phyloP scores from a whole-genome alignment of 805 yeast species.

The Pichia pseudocactophila region DNA sequence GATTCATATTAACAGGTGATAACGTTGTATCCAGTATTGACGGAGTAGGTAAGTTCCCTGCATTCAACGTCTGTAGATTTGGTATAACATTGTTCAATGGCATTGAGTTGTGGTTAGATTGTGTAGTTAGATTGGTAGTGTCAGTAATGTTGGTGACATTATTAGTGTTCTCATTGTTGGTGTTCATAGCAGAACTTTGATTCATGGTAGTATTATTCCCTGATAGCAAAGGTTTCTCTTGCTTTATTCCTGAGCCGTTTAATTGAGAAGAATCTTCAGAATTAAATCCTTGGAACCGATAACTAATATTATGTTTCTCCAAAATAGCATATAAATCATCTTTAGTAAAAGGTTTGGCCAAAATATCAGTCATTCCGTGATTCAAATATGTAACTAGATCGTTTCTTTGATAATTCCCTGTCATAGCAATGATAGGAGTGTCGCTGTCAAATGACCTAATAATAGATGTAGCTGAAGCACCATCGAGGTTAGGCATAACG shows the following conservation, averaged over 20 bases:
- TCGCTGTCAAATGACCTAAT: constrained; percentile 75
- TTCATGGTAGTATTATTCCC: not conserved
- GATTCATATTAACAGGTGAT: not conserved
- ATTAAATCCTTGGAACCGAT: constrained; percentile 10
- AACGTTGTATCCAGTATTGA: not conserved
- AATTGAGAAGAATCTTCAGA: no score
- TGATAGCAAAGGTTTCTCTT: not conserved
- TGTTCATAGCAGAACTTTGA: not conserved
- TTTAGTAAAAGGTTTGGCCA: constrained; percentile 90
- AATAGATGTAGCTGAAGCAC: constrained; percentile 85
- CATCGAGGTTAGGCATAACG: constrained; percentile 82
- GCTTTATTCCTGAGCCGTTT: not conserved
- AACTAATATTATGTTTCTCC: constrained; percentile 57
- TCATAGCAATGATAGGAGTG: constrained; percentile 92
- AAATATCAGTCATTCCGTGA: constrained; percentile 86
- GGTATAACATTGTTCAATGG: not conserved
- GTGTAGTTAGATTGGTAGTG: not conserved
- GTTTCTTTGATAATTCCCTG: constrained; percentile 78
- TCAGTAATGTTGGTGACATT: not conserved
- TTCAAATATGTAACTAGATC: constrained; percentile 73
- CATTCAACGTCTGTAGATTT: not conserved
- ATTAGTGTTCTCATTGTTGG: not conserved
- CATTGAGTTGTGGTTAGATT: not conserved
- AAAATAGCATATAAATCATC: constrained; percentile 73
- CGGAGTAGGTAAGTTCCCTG: not conserved